Evolutionary conservation across 148 eudicot genomes (phyloP).

Genomic region (Cornus controversa): DNA sequence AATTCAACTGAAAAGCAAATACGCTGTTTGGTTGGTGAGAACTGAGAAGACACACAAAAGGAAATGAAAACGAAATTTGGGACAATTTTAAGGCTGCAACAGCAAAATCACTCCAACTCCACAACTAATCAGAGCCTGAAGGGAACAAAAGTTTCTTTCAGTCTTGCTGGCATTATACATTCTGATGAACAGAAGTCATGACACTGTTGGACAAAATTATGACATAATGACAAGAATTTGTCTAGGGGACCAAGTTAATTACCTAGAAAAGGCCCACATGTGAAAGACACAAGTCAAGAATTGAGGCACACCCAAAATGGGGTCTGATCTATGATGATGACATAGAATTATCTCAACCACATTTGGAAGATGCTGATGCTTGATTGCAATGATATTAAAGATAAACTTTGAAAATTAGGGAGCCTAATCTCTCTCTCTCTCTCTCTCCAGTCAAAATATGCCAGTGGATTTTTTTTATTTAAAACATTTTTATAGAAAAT

Average conservation of each 20-base stretch:
- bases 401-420: neutral
- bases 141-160: constrained; percentile 30
- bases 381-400: neutral
- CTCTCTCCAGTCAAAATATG: neutral
- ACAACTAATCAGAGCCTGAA: constrained; percentile 17
- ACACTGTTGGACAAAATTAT: constrained; percentile 37
- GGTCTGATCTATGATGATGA: constrained; percentile 16
- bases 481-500: neutral
- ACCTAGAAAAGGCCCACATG: neutral
- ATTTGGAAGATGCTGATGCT: constrained; percentile 6
- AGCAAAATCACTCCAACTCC: constrained; percentile 18
- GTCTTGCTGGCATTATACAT: constrained; percentile 35
- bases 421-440: neutral
- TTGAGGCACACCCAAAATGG: too few species aligned
- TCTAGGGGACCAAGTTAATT: constrained; percentile 35
- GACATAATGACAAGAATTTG: constrained; percentile 31
- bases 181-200: constrained; percentile 32
- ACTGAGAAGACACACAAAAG: too few species aligned
- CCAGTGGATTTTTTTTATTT: neutral
- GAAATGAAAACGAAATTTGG: neutral
- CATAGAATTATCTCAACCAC: constrained; percentile 17
- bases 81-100: neutral
- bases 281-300: neutral
- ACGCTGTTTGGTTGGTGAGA: neutral
- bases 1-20: neutral